Evolutionary conservation across 768 basidiomycete species (phyloP), one percentile per base, ranked within the genome.

Genomic region (Lentinula raphanica): DNA sequence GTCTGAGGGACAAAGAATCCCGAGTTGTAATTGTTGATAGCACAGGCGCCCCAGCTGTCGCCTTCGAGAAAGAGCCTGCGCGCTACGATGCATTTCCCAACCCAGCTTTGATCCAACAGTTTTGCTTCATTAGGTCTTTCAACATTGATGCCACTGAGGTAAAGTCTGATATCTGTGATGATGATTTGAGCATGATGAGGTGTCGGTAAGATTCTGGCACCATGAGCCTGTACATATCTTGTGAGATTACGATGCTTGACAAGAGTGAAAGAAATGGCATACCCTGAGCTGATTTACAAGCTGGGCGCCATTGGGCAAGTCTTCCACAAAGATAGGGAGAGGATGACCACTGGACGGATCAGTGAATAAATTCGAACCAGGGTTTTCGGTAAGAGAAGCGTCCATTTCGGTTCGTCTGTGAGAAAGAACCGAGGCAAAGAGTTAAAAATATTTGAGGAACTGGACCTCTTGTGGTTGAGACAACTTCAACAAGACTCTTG

Each of bases 61-160:
- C 68, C 66, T 44, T 71, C 76, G 13, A 77, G 72, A 35, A 86
- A 69, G 28, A 78, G 72, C 42, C 66, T 74, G 44, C 76, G 77
- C 8, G 71, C 72, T 42, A 73, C 63, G 38, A 82, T 62, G 29
- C 74, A 85, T 58, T 68, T 72, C 31, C 70, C 66, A 40, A 76
- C 80, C 88, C 88, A 90, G 2, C 62, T 60, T 61, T 77, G 74
- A 48, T 80, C 72, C 56, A 88, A 71, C 9, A 87, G 78, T 27
- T 67, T 63, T 17, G 68, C 65, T 74, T 72, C 76, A 8, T 70
- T 71, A 42, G 71, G 69, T 17, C 75, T 69, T 55, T 49, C n/a
- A 15, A 42, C 17, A 27, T 35, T 32, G 12, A 19, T 7, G 21
- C 4, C 8, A 23, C 29, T 35, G 17, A 21, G 21, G 23, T 4